Evolutionary conservation across 495 filamentous ascomycete species (phyloP).

Genomic region (Hypoxylon lenormandii): DNA sequence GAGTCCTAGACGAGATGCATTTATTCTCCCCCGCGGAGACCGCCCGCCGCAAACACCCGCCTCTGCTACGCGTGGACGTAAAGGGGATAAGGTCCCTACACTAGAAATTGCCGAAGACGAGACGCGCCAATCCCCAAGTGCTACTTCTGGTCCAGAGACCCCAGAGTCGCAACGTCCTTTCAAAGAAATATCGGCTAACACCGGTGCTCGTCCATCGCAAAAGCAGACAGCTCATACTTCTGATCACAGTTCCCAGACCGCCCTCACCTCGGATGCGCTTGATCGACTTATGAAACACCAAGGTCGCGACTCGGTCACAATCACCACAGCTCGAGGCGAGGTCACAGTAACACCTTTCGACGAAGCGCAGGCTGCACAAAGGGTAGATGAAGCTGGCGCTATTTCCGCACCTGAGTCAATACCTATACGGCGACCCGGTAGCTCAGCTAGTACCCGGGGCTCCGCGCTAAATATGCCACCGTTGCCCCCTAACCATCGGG

Average conservation of each 20-base stretch:
- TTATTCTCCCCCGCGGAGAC: constrained; percentile 61
- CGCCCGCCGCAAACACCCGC: constrained; percentile 42
- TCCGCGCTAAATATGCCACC: constrained; percentile 67
- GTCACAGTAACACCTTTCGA: constrained; percentile 32
- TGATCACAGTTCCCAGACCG: constrained; percentile 80
- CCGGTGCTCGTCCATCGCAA: constrained; percentile 48
- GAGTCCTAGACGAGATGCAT: constrained; percentile 62
- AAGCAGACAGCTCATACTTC: constrained; percentile 58
- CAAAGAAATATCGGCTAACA: constrained; percentile 58
- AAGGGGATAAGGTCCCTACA: constrained; percentile 49
- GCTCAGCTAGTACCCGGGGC: constrained; percentile 70
- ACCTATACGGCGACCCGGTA: constrained; percentile 69
- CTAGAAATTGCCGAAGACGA: constrained; percentile 69
- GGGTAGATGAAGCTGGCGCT: constrained; percentile 38
- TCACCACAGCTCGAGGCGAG: constrained; percentile 43
- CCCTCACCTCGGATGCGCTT: constrained; percentile 76
- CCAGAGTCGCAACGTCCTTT: constrained; percentile 59
- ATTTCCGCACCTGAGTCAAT: constrained; percentile 44
- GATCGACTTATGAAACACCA: constrained; percentile 70
- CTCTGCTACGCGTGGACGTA: constrained; percentile 59
- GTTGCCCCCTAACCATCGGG: constrained; percentile 81
- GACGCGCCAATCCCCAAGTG: constrained; percentile 59
- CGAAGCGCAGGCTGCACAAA: constrained; percentile 53
- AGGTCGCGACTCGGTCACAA: constrained; percentile 14
- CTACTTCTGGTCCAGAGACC: constrained; percentile 52